phyloP scores from a whole-genome alignment of 495 filamentous ascomycete genomes.

The Tuber indicum region DNA sequence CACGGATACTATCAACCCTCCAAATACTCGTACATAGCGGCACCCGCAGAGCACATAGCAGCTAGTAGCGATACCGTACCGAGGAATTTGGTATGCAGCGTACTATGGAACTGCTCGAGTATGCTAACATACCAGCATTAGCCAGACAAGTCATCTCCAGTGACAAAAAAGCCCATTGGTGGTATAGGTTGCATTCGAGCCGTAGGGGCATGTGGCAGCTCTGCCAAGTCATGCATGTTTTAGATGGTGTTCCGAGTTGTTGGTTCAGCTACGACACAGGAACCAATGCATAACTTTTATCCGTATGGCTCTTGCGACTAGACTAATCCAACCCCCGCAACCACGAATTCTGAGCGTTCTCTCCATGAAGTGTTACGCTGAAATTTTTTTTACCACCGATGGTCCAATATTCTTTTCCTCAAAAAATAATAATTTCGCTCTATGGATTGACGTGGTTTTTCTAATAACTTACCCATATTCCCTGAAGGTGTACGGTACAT shows the following conservation, averaged over 20 bases:
- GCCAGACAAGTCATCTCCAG: slow-evolving; percentile 2
- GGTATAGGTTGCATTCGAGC: neutral
- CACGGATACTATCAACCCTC: neutral
- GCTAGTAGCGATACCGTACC: neutral
- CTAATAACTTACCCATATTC: neutral
- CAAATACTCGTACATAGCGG: neutral
- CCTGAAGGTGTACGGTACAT: neutral
- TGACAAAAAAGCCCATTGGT: neutral
- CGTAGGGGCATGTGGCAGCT: neutral
- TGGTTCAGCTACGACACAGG: neutral
- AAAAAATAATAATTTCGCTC: neutral
- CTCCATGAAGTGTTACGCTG: neutral
- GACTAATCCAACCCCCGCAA: neutral
- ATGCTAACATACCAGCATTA: neutral
- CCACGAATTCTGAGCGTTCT: neutral
- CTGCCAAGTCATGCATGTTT: slow-evolving; percentile 3
- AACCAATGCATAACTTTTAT: neutral
- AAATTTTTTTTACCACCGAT: neutral
- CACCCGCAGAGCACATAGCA: neutral
- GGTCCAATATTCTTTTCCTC: neutral
- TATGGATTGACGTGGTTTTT: neutral
- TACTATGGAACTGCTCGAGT: neutral
- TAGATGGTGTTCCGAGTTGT: slow-evolving; percentile 5
- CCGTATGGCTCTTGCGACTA: neutral
- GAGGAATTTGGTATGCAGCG: neutral